Base-by-base conservation (phyloP, 2,329 filamentous ascomycete species). In the Aspergillus flavus region DNA sequence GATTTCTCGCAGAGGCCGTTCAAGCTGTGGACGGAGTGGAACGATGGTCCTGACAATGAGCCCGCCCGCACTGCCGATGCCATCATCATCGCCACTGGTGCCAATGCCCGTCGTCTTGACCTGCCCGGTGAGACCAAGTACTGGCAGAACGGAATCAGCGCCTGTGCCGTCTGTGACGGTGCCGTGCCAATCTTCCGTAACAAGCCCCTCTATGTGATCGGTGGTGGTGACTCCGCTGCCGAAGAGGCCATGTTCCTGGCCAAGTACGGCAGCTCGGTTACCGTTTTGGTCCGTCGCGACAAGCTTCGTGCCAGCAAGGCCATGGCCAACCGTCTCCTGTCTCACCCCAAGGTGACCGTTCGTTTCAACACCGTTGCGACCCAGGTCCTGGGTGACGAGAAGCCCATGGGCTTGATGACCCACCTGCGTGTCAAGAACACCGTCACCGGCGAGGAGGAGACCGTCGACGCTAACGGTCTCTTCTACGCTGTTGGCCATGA, bases 401-500 rank as follows among this genome's bases (percentile, higher is more conserved):
- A 91, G 76, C 81, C 83, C 58, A 79, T 83, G 55, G 91, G 93
- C 28, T 83, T 97, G 71, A 97, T 98, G 93, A 93, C 88, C 76
- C 89, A 93, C 75, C 82, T 99, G 69, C 87, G 91, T 59, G 85
- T 99, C 77, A 92, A 91, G 85, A 87, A 98, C 81, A 88, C 88
- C 64, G 81, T 85, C 72, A 91, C 89, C 26, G 93, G 92, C 65
- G 81, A 89, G 76, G 87, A 91, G 78, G 91, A 96, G 84, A 90
- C 90, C n/a, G 83, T 97, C 56, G 89, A 93, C 70, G 94, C 94
- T 57, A 96, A 91, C 79, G 95, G 95, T 32, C 85, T 99, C 28
- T 99, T 99, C 82, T 99, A 99, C 80, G 95, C 96, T 73, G 91
- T 99, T 59, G 95, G 95, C 28, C 95, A 99, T 81, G 94, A 97